A percentile compares a stretch with the other conserved stretches of the same genome.
Conservation (phyloP, 1,284 basidiomycete genomes). For the Boletus smithii region DNA sequence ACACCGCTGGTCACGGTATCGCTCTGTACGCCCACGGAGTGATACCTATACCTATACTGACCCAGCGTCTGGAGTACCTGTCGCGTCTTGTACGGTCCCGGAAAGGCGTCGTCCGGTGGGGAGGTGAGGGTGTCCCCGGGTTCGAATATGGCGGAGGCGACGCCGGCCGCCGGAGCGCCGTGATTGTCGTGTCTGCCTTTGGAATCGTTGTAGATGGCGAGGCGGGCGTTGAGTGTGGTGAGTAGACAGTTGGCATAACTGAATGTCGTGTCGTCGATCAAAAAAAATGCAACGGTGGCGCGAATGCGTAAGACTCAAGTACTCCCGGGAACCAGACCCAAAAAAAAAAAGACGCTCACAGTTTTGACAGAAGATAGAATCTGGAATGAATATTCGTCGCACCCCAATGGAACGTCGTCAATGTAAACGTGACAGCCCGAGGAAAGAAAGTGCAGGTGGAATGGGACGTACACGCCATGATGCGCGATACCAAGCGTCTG, state of each 20-base stretch:
- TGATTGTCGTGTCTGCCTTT: not conserved
- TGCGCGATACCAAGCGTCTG: conserved; percentile 5
- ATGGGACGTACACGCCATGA: conserved; percentile 2
- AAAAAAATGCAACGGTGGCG: too few relatives aligned
- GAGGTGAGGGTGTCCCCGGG: not conserved
- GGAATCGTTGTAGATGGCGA: not conserved
- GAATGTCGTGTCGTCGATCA: not conserved
- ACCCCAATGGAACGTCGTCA: not conserved
- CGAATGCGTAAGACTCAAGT: too few relatives aligned
- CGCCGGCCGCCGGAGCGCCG: not conserved
- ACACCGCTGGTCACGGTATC: too few relatives aligned
- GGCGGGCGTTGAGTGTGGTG: not conserved
- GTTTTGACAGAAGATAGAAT: not conserved
- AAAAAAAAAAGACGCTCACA: not conserved
- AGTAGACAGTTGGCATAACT: not conserved
- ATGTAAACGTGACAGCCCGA: not conserved
- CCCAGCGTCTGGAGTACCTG: not conserved
- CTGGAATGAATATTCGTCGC: not conserved
- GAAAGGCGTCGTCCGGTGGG: not conserved
- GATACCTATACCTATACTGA: not conserved
- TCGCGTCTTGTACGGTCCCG: not conserved
- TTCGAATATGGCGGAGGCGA: not conserved
- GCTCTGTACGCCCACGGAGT: not conserved
- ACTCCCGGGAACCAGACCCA: too few relatives aligned
- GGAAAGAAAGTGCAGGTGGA: not conserved